Conservation (phyloP, 169 alveolate species). For the Toxoplasma gondii region DNA sequence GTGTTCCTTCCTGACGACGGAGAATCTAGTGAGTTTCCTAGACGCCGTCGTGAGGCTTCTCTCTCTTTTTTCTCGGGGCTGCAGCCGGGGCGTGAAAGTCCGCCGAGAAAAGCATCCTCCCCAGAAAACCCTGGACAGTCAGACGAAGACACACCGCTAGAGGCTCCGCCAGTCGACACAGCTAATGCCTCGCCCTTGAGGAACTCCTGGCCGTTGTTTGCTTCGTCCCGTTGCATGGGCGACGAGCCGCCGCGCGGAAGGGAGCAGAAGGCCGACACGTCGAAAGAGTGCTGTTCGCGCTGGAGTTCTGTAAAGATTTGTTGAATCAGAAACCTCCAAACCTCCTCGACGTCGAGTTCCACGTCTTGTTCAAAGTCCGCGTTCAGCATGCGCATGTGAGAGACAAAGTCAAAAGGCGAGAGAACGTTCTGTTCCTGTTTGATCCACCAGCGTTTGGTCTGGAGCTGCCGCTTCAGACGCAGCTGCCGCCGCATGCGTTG, state of each 20-base stretch:
- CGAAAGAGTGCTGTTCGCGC: not conserved
- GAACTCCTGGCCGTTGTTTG: too few species aligned
- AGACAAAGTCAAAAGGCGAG: not conserved
- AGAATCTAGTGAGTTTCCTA: too few species aligned
- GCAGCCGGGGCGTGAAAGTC: too few species aligned
- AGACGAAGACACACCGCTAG: too few species aligned
- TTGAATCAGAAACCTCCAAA: constrained; percentile 25
- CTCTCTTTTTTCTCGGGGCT: too few species aligned
- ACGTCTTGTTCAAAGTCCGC: constrained; percentile 9
- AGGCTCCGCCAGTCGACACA: too few species aligned
- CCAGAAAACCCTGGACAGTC: too few species aligned
- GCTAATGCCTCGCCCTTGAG: too few species aligned
- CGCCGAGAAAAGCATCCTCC: too few species aligned
- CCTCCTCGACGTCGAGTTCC: constrained; percentile 45
- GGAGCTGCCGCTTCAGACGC: constrained; percentile 6
- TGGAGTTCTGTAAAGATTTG: constrained; percentile 40
- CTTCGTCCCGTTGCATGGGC: too few species aligned
- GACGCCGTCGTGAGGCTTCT: too few species aligned
- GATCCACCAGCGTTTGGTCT: constrained; percentile 19
- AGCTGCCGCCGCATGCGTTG: not conserved
- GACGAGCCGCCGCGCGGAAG: not conserved
- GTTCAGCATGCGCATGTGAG: constrained; percentile 25
- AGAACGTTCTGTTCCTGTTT: not conserved
- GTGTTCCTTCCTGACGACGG: too few species aligned
- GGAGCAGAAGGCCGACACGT: not conserved